A percentile compares a stretch with the other conserved stretches of the same genome.
Evolutionary conservation across 129 eudicot genomes (phyloP).

Genomic region (Helichrysum umbraculigerum): DNA sequence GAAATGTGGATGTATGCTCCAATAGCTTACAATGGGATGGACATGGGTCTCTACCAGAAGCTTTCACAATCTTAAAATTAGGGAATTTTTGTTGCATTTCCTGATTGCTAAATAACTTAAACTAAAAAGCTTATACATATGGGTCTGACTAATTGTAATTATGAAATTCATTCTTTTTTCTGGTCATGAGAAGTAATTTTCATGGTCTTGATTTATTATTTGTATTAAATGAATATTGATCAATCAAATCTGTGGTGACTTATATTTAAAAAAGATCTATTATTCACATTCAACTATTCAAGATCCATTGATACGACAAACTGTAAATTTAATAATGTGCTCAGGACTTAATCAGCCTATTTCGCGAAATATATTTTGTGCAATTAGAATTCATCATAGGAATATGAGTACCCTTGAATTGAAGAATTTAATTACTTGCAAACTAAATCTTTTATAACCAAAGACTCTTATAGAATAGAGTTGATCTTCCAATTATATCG

Average conservation of each 20-base stretch:
- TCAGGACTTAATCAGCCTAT: no score
- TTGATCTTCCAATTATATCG: no score
- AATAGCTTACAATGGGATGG: slow-evolving; percentile 89
- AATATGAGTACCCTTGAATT: no score
- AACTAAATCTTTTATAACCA: no score
- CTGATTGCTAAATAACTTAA: slow-evolving; percentile 19
- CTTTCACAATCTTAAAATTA: slow-evolving; percentile 49
- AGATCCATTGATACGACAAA: background rate
- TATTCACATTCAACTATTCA: background rate
- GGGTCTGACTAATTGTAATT: slow-evolving; percentile 41
- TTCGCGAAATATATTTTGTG: no score
- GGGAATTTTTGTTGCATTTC: background rate
- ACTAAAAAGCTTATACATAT: background rate
- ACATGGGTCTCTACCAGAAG: slow-evolving; percentile 72
- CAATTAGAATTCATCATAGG: no score
- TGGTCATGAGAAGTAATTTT: slow-evolving; percentile 30
- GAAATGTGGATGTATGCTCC: slow-evolving; percentile 99
- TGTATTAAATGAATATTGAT: slow-evolving; percentile 22
- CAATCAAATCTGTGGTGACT: background rate
- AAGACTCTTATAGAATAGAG: no score
- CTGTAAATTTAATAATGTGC: no score
- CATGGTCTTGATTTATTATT: slow-evolving; percentile 23
- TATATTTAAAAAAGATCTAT: no score
- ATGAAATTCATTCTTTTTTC: slow-evolving; percentile 23
- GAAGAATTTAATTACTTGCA: no score